A percentile compares a stretch with the other conserved stretches of the same genome.
Evolutionary conservation across 257 asterid genomes (phyloP).

Genomic region (Ilex asprella): DNA sequence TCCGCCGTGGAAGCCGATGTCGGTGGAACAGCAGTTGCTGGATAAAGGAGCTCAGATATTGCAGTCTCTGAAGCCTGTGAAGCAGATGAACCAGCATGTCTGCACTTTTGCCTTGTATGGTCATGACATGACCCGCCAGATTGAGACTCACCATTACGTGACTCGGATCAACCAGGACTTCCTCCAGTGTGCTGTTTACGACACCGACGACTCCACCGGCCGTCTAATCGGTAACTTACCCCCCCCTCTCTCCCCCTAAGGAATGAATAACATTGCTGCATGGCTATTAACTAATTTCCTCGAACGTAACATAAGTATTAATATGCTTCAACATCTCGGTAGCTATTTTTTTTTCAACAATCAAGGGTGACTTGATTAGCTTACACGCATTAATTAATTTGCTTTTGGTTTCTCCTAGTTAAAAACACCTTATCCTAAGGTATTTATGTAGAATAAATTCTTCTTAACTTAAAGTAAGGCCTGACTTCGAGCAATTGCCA

Average conservation of each 20-base stretch:
- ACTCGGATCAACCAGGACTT: constrained; percentile 61
- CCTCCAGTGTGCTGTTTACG: constrained; percentile 81
- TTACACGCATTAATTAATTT: background rate
- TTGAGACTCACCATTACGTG: constrained; percentile 67
- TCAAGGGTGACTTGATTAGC: background rate
- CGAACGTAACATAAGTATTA: background rate
- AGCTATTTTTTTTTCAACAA: background rate
- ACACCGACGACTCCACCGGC: constrained; percentile 55
- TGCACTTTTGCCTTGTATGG: constrained; percentile 81
- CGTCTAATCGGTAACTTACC: constrained; percentile 59
- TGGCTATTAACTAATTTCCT: background rate
- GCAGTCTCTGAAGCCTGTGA: constrained; percentile 64
- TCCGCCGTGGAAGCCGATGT: background rate
- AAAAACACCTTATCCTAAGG: background rate
- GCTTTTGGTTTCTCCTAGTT: too few relatives aligned
- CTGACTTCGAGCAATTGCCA: too few relatives aligned
- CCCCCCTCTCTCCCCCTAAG: background rate
- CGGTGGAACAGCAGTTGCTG: background rate
- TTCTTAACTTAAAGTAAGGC: too few relatives aligned
- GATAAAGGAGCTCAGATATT: constrained; percentile 20
- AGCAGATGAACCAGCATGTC: constrained; percentile 63
- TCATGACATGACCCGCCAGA: constrained; percentile 77
- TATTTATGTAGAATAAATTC: background rate
- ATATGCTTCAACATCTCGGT: background rate
- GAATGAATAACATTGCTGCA: background rate